Conservation (phyloP, 306 rosid genomes). For the Corylus heterophylla region DNA sequence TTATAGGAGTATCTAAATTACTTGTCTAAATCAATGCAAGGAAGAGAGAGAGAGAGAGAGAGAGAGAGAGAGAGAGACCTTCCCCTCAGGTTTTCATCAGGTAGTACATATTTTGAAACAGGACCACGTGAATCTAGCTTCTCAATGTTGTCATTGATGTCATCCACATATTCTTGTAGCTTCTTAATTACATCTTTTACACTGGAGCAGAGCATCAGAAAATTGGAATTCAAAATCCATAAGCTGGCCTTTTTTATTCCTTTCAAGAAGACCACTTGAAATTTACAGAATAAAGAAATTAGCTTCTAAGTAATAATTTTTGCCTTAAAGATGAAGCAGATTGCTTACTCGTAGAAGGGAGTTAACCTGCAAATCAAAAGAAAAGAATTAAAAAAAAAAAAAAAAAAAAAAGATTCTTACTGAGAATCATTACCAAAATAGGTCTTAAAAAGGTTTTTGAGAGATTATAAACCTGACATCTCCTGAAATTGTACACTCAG, state of each 20-base stretch:
- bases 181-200: slow-evolving; percentile 66
- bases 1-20: neutral
- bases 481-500: slow-evolving; percentile 87
- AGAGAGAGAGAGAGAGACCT: slow-evolving; percentile 51
- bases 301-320: slow-evolving; percentile 24
- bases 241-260: neutral
- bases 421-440: slow-evolving; percentile 18
- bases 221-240: slow-evolving; percentile 5
- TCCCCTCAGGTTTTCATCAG: slow-evolving; percentile 79
- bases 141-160: slow-evolving; percentile 60
- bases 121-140: slow-evolving; percentile 84
- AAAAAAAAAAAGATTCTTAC: slow-evolving; percentile 15
- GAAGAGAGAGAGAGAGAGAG: slow-evolving; percentile 10
- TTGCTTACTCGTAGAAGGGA: slow-evolving; percentile 89
- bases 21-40: slow-evolving; percentile 14
- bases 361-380: slow-evolving; percentile 65
- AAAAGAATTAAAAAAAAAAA: slow-evolving; percentile 17
- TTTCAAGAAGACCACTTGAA: neutral
- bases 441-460: slow-evolving; percentile 10
- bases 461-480: slow-evolving; percentile 75
- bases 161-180: slow-evolving; percentile 74
- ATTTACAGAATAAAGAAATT: slow-evolving; percentile 8
- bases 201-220: slow-evolving; percentile 43
- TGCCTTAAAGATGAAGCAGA: slow-evolving; percentile 25
- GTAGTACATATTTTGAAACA: slow-evolving; percentile 77